Percentiles rank a stretch among this genome's conserved stretches.
Evolutionary conservation across 257 asterid species (phyloP).

Genomic region (Gentiana dahurica): DNA sequence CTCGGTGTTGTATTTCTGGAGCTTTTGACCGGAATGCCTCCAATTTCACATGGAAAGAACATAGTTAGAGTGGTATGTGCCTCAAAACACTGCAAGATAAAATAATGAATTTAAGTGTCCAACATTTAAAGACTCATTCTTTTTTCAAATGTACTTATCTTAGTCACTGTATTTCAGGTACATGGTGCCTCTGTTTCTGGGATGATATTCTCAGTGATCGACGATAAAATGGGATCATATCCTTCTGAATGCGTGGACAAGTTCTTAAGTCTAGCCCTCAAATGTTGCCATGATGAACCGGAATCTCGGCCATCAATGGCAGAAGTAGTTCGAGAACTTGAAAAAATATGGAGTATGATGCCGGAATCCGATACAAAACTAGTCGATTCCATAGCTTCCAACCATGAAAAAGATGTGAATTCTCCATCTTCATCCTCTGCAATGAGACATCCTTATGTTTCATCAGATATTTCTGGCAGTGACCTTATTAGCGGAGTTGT

Average conservation of each 20-base stretch:
- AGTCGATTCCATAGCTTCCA: conserved; percentile 10
- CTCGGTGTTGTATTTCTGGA: conserved; percentile 94
- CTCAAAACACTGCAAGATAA: not conserved
- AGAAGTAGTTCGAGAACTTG: conserved; percentile 27
- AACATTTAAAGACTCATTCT: not conserved
- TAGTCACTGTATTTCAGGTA: conserved; percentile 37
- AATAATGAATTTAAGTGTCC: not conserved
- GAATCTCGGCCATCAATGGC: conserved; percentile 27
- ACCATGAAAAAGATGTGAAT: conserved; percentile 7
- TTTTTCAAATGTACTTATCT: not conserved
- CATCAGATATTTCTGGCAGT: conserved; percentile 22
- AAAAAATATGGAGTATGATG: conserved; percentile 18
- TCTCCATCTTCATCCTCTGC: conserved; percentile 13
- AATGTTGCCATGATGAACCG: conserved; percentile 25
- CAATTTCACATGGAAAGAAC: conserved; percentile 93
- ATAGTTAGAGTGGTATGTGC: conserved; percentile 84
- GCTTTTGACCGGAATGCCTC: conserved; percentile 86
- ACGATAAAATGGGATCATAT: conserved; percentile 22
- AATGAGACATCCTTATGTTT: conserved; percentile 13
- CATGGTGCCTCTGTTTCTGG: conserved; percentile 56
- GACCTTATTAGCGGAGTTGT: conserved; percentile 29
- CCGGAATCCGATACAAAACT: conserved; percentile 16
- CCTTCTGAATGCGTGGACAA: conserved; percentile 25
- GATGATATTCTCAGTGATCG: conserved; percentile 22
- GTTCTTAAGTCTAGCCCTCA: conserved; percentile 26